Base-by-base conservation (phyloP, 2,329 filamentous ascomycete genomes). In the Nothophoma quercina region DNA sequence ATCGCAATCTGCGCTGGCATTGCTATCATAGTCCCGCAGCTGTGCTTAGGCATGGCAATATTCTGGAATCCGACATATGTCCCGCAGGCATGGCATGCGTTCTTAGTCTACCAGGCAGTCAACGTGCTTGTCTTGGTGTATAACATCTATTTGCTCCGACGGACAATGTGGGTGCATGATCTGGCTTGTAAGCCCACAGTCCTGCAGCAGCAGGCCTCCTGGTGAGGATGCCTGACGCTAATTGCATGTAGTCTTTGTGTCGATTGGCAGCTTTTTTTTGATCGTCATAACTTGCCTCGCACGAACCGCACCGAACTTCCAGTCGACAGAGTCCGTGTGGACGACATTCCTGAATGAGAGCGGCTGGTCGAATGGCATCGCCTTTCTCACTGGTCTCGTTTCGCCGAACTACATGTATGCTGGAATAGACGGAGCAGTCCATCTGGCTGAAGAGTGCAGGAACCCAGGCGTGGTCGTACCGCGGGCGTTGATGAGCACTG, bases 201-300 rank as follows among this genome's bases (percentile, higher is more conserved):
- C 18, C 1, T 3, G 7, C 8, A 21, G 2, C 26, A 12, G 3
- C n/a, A n/a, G n/a, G n/a, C n/a, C n/a, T n/a, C n/a, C n/a, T n/a
- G n/a, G n/a, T n/a, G n/a, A n/a, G n/a, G n/a, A n/a, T n/a, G n/a
- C n/a, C n/a, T n/a, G n/a, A n/a, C n/a, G n/a, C n/a, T n/a, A n/a
- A n/a, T n/a, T n/a, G n/a, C n/a, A n/a, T n/a, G n/a, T n/a, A 60
- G 58, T 59, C 33, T 35, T 56, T 12, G 22, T 59, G 13, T 62
- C 51, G 13, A 49, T 56, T 9, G 19, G 21, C 7, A 57, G 79
- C 5, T 78, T 82, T 49, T 74, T 81, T 46, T 77, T 72, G 3
- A 75, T 81, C 48, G 59, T 82, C n/a, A 76, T 81, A 12, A 71
- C 77, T 1, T 66, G 82, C 13, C 75, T 75, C 55, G 71, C 67